Evolutionary conservation across 176 grass and related monocot genomes (phyloP).

Genomic region (Phyllostachys edulis): DNA sequence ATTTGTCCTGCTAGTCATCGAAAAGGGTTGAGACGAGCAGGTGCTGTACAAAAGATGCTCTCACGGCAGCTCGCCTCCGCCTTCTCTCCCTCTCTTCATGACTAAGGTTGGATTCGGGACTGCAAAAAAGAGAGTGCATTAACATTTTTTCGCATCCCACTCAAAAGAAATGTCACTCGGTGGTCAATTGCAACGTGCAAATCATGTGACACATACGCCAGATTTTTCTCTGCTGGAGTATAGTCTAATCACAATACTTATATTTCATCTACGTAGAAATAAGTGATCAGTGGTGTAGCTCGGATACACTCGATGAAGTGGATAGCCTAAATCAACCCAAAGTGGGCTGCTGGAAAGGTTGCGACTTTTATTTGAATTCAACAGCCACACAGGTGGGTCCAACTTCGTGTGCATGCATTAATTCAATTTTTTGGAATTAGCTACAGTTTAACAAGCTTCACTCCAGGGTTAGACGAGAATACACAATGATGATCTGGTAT

Average conservation of each 20-base stretch:
- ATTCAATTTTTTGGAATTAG: not conserved
- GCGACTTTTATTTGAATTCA: not conserved
- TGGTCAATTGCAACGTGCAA: not conserved
- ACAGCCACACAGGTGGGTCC: not conserved
- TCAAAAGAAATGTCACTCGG: not conserved
- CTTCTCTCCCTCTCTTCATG: conserved; percentile 56
- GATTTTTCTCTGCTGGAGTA: not conserved
- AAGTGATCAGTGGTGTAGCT: not conserved
- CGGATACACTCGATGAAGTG: not conserved
- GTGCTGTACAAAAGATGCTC: conserved; percentile 46
- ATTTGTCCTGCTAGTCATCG: conserved; percentile 30
- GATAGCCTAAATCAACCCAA: not conserved
- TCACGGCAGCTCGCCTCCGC: conserved; percentile 26
- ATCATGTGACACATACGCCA: not conserved
- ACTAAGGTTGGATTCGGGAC: conserved; percentile 44
- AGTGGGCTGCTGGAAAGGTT: not conserved
- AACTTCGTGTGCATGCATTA: not conserved
- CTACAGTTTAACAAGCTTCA: not conserved
- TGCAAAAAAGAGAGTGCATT: conserved; percentile 9
- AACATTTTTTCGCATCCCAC: not conserved
- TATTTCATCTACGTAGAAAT: not conserved
- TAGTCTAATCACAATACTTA: not conserved
- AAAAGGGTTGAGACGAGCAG: conserved; percentile 52
- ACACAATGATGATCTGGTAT: not conserved
- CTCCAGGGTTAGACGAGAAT: not conserved